Conservation (phyloP, 306 rosid species). For the Notholithocarpus densiflorus region DNA sequence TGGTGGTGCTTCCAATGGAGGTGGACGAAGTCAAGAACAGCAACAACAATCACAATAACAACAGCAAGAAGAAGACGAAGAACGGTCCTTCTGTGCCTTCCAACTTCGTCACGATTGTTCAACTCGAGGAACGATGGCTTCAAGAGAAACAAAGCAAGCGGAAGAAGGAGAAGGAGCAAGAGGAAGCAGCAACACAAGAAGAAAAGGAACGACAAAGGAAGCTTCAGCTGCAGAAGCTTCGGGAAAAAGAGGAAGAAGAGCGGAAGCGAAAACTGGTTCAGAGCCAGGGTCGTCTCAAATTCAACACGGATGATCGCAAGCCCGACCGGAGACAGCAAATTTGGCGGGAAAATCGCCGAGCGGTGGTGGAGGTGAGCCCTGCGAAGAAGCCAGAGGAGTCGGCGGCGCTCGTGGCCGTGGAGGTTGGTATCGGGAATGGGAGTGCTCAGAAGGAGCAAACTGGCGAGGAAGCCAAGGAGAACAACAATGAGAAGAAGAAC, state of each 20-base stretch:
- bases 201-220: not conserved
- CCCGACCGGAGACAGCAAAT: too few relatives aligned
- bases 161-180: conserved; percentile 15
- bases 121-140: conserved; percentile 60
- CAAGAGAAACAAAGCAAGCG: conserved; percentile 22
- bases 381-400: not conserved
- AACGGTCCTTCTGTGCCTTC: conserved; percentile 38
- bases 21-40: not conserved
- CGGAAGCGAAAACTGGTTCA: not conserved
- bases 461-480: not conserved
- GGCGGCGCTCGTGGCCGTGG: not conserved
- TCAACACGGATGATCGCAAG: too few relatives aligned
- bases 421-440: not conserved
- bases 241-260: not conserved
- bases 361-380: not conserved
- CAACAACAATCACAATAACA: too few relatives aligned
- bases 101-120: conserved; percentile 51
- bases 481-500: not conserved
- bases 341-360: not conserved
- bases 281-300: not conserved
- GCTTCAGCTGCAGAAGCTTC: conserved; percentile 6
- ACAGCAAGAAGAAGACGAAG: conserved; percentile 12
- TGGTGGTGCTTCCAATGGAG: conserved; percentile 6
- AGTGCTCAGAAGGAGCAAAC: conserved; percentile 6
- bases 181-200: not conserved